A percentile compares a stretch with the other conserved stretches of the same genome.
Evolutionary conservation across 176 grass and related monocot species (phyloP).

Genomic region (Aegilops umbellulata): DNA sequence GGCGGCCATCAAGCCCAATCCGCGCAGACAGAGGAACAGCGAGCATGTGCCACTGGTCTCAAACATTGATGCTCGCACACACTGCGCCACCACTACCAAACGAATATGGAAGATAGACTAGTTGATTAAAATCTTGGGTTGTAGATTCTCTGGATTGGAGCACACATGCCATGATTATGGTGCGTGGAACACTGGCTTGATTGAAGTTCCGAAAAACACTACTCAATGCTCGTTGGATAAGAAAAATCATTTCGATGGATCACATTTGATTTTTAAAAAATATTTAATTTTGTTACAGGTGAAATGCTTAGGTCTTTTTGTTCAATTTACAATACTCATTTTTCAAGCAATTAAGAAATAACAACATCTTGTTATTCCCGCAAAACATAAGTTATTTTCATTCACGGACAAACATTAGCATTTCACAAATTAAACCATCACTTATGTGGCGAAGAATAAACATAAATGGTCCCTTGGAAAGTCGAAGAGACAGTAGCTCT

Average conservation of each 20-base stretch:
- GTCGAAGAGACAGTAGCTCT: background rate
- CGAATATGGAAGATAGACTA: background rate
- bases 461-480: background rate
- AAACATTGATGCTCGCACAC: background rate
- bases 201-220: background rate
- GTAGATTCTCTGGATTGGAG: background rate
- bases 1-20: background rate
- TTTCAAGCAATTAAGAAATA: too few relatives aligned
- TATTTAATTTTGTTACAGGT: too few relatives aligned
- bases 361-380: too few relatives aligned
- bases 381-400: too few relatives aligned
- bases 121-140: background rate
- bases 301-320: background rate
- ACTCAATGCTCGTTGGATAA: too few relatives aligned
- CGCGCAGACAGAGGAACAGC: background rate
- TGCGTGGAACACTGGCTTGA: background rate
- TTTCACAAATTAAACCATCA: background rate
- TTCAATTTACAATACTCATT: background rate
- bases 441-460: background rate
- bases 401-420: background rate
- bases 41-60: slow-evolving; percentile 20
- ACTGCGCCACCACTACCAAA: slow-evolving; percentile 18
- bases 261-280: too few relatives aligned
- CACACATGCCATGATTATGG: background rate
- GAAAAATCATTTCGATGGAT: too few relatives aligned